phyloP scores from a whole-genome alignment of 2,329 filamentous ascomycete species.

The Paraphaeosphaeria minitans region DNA sequence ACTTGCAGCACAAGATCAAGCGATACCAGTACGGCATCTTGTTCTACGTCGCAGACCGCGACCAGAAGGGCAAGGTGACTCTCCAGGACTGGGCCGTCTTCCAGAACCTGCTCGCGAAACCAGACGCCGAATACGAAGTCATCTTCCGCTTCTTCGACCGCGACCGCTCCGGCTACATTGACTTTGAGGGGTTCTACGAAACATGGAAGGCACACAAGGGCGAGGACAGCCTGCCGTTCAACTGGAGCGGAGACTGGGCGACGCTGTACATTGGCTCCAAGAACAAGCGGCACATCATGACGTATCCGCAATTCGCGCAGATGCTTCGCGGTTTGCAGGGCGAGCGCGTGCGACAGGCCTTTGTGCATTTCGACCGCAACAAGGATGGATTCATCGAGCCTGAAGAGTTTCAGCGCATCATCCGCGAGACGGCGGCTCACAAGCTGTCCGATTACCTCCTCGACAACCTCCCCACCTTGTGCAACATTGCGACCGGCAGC shows the following conservation, averaged over 20 bases:
- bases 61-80: constrained; percentile 72
- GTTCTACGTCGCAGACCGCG: constrained; percentile 87
- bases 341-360: constrained; percentile 93
- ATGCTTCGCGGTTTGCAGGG: constrained; percentile 96
- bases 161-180: constrained; percentile 80
- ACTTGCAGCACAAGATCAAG: constrained; percentile 88
- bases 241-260: constrained; percentile 97
- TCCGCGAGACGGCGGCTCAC: constrained; percentile 87
- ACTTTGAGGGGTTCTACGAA: constrained; percentile 84
- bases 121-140: constrained; percentile 98
- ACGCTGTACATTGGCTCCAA: constrained; percentile 89
- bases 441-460: constrained; percentile 97
- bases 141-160: constrained; percentile 96
- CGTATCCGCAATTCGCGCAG: constrained; percentile 96
- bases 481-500: constrained; percentile 88
- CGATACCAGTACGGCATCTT: constrained; percentile 94
- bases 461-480: constrained; percentile 86
- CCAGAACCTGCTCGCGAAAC: constrained; percentile 89
- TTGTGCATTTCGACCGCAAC: constrained; percentile 88
- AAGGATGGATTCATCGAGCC: constrained; percentile 94
- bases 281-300: constrained; percentile 86
- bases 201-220: constrained; percentile 89
- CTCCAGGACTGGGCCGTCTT: constrained; percentile 90
- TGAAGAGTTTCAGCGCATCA: constrained; percentile 95
- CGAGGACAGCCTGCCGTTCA: constrained; percentile 83